Evolutionary conservation across 2,329 filamentous ascomycete genomes (phyloP).

Genomic region (Atkinsonella hypoxylon): DNA sequence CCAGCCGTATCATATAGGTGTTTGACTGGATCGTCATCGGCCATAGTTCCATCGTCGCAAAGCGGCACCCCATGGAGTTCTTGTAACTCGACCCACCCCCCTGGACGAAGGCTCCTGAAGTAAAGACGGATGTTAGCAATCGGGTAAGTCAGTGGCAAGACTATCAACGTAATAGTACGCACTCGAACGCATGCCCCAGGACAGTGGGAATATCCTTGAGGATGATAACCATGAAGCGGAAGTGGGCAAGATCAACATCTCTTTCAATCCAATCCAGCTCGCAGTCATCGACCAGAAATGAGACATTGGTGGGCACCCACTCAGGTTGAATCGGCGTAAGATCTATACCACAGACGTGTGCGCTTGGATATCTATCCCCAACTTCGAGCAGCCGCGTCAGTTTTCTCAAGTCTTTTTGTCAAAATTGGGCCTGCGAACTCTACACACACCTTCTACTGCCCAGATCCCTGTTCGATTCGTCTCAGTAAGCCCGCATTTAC

Average conservation of each 20-base stretch:
- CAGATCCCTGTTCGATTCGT: constrained; percentile 7
- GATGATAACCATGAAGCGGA: constrained; percentile 13
- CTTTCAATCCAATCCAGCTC: constrained; percentile 19
- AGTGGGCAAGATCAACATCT: constrained; percentile 19
- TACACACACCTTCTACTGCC: constrained; percentile 6
- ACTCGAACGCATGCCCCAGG: constrained; percentile 10
- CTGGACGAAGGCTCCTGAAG: constrained; percentile 21
- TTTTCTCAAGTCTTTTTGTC: not conserved
- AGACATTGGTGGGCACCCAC: constrained; percentile 28
- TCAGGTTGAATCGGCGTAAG: constrained; percentile 27
- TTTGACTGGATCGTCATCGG: constrained; percentile 9
- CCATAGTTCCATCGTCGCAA: constrained; percentile 23
- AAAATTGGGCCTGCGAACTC: not conserved
- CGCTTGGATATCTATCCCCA: constrained; percentile 20
- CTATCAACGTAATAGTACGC: constrained; percentile 5
- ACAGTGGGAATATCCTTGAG: constrained; percentile 10
- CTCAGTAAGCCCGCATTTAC: not conserved
- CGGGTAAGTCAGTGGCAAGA: not conserved
- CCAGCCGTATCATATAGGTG: constrained; percentile 7
- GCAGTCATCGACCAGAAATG: constrained; percentile 25
- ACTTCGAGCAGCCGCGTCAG: not conserved
- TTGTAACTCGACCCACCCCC: constrained; percentile 32
- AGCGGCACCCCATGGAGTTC: constrained; percentile 22
- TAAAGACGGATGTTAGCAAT: not conserved
- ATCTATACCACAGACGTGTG: constrained; percentile 26